Conservation (phyloP, 2,329 filamentous ascomycete genomes). For the Clarireedia hainanense region DNA sequence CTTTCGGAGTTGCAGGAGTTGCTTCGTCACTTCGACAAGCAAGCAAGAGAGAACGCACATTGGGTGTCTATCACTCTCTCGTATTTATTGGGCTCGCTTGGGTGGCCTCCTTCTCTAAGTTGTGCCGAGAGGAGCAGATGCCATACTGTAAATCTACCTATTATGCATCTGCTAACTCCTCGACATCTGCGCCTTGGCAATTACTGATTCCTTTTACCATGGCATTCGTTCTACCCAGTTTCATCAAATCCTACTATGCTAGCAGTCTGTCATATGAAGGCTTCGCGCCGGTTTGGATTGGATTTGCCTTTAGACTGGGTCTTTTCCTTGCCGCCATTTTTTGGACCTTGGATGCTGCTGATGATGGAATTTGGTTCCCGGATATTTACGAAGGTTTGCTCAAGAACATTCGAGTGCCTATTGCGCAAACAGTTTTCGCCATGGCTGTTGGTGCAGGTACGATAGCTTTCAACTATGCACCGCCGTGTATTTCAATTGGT, state of each 20-base stretch:
- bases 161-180: conserved; percentile 85
- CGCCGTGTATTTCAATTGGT: conserved; percentile 72
- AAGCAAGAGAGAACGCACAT: conserved; percentile 56
- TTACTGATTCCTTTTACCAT: conserved; percentile 71
- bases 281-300: conserved; percentile 77
- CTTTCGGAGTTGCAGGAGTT: conserved; percentile 72
- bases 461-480: conserved; percentile 76
- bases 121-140: conserved; percentile 98
- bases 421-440: conserved; percentile 74
- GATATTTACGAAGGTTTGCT: conserved; percentile 49
- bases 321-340: conserved; percentile 71
- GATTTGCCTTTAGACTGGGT: conserved; percentile 67
- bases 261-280: conserved; percentile 85
- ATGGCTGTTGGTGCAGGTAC: conserved; percentile 78
- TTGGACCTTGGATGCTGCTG: conserved; percentile 84
- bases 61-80: conserved; percentile 79
- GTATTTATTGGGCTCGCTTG: conserved; percentile 75
- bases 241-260: conserved; percentile 72
- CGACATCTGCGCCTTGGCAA: conserved; percentile 89
- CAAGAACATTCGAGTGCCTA: conserved; percentile 65
- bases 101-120: conserved; percentile 75
- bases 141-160: conserved; percentile 93
- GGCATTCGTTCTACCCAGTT: conserved; percentile 61
- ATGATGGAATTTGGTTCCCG: conserved; percentile 75
- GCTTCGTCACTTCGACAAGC: conserved; percentile 69